Evolutionary conservation across 2,329 filamentous ascomycete species (phyloP).

Genomic region (Neofusicoccum umdonicola): DNA sequence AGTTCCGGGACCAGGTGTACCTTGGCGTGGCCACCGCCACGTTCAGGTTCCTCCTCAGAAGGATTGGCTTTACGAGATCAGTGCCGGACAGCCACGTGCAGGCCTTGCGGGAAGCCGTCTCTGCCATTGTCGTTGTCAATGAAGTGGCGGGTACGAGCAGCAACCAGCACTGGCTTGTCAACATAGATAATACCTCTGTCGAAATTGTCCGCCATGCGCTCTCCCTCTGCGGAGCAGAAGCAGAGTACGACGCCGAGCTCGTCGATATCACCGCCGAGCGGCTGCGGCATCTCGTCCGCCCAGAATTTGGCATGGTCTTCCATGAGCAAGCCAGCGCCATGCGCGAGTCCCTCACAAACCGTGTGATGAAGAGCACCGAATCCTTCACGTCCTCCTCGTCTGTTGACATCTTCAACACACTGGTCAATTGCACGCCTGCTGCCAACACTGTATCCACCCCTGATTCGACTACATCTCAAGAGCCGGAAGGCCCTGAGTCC

Average conservation of each 20-base stretch:
- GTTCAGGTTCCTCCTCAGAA: constrained; percentile 39
- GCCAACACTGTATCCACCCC: not conserved
- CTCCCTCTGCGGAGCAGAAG: constrained; percentile 28
- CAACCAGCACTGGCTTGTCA: constrained; percentile 39
- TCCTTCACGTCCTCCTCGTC: constrained; percentile 38
- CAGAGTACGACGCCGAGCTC: constrained; percentile 32
- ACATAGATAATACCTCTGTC: constrained; percentile 44
- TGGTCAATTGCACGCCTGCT: constrained; percentile 28
- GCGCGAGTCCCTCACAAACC: constrained; percentile 26
- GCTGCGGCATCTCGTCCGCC: constrained; percentile 33
- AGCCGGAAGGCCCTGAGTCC: constrained; percentile 17
- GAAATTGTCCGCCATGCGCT: constrained; percentile 47
- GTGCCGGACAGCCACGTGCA: constrained; percentile 23
- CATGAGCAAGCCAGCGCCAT: constrained; percentile 33
- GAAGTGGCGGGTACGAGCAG: constrained; percentile 21
- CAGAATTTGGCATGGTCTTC: constrained; percentile 24
- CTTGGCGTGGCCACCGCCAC: constrained; percentile 55
- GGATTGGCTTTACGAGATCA: constrained; percentile 27
- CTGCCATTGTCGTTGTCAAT: constrained; percentile 37
- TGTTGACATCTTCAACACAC: constrained; percentile 44
- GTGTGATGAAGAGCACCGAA: constrained; percentile 28
- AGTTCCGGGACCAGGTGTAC: constrained; percentile 55
- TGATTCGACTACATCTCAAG: not conserved
- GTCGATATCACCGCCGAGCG: constrained; percentile 34
- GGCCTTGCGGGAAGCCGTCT: constrained; percentile 33